Conservation (phyloP, 257 asterid genomes). For the Solanum neorickii region DNA sequence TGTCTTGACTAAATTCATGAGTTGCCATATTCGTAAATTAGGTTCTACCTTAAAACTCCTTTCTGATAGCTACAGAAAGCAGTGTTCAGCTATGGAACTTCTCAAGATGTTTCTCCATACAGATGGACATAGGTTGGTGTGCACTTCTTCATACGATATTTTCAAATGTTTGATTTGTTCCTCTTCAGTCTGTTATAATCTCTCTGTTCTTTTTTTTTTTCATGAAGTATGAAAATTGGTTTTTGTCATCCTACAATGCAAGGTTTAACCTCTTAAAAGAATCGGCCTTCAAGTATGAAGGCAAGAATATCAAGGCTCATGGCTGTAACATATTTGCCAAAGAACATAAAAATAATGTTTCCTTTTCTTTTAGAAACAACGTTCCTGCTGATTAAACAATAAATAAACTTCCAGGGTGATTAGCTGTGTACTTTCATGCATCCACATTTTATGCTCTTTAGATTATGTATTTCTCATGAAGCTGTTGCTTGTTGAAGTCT, state of each 20-base stretch:
- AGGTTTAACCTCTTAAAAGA: background rate
- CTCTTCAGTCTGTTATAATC: background rate
- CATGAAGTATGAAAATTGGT: background rate
- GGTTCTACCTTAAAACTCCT: constrained; percentile 74
- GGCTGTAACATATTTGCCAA: background rate
- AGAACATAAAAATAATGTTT: background rate
- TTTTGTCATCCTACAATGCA: background rate
- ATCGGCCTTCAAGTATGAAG: background rate
- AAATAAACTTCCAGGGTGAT: background rate
- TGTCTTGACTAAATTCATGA: constrained; percentile 64
- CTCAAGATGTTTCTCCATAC: constrained; percentile 88
- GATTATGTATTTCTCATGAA: background rate
- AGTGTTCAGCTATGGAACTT: constrained; percentile 81
- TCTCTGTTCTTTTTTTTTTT: background rate
- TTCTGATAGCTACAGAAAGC: constrained; percentile 77
- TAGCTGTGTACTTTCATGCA: background rate
- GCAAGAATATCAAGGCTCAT: background rate
- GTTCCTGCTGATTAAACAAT: background rate
- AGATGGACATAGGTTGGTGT: constrained; percentile 64
- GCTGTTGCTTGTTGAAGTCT: background rate
- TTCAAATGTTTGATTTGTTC: background rate
- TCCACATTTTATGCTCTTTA: background rate
- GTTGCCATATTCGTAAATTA: constrained; percentile 65
- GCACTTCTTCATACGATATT: constrained; percentile 3
- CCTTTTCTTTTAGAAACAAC: background rate